Base-by-base conservation (phyloP, 306 rosid genomes). In the Carpinus fangiana region DNA sequence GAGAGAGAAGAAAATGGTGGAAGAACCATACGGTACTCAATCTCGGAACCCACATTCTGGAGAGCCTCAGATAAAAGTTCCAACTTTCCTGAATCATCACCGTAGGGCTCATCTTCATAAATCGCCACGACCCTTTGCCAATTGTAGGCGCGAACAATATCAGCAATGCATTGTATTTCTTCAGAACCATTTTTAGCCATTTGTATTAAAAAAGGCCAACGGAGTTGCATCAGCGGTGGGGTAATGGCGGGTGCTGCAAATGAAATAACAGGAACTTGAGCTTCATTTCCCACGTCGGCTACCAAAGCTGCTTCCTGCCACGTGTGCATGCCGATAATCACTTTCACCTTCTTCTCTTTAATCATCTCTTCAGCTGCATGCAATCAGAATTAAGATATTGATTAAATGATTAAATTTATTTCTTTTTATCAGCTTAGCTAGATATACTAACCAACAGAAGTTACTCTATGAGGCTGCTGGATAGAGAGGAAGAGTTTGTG, bases 241-340 rank as follows among this genome's bases (percentile, higher is more conserved):
- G 23, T 74, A 11, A 81, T 54, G 41, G 88, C 28, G 0, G 89
- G 87, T 55, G 89, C 50, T 45, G 85, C 83, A 80, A 90, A 86
- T 56, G 93, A 87, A 78, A 90, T 76, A 70, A 77, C 76, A 0
- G 91, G 90, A 68, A 90, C 74, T 61, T 81, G 79, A 76, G 84
- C 66, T 67, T 71, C 80, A 36, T 70, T 66, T 79, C 83, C 93
- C 51, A 84, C 61, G 20, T 86, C 86, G 51, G 91, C 93, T 45
- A 87, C 93, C 50, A 78, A 61, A 66, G 86, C 76, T 66, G 89
- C 89, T 86, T 87, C 93, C 38, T 76, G 78, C 93, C 93, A 90
- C 45, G 79, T 73, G 14, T 85, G 88, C 88, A 85, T 80, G 74
- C 90, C 91, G 71, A 90, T 60, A 18, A 90, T 62, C 3, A 77